These are phyloP conservation scores for Aureobasidium sp. DNA, from an alignment of 2,329 filamentous ascomycete genomes.

Conservation along the genomic window DNA sequence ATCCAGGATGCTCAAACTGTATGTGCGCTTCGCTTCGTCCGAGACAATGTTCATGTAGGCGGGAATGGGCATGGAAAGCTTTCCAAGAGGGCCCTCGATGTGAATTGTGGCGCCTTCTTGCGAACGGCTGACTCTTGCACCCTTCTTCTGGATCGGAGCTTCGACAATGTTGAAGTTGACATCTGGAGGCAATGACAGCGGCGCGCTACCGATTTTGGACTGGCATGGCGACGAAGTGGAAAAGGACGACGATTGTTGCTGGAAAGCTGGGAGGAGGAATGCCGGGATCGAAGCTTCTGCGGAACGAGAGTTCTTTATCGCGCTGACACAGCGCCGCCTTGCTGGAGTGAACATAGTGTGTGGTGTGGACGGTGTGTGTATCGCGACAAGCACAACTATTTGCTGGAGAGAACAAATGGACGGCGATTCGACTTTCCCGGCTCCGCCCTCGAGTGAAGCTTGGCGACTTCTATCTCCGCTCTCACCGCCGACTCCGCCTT, in stretches of 20 bases:
- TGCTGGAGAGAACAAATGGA: not conserved
- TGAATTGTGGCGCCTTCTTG: constrained; percentile 62
- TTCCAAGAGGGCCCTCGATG: constrained; percentile 74
- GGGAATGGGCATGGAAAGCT: constrained; percentile 71
- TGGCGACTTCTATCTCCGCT: not conserved
- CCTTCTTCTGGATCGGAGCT: constrained; percentile 49
- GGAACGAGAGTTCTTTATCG: constrained; percentile 3
- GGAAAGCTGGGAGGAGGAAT: constrained; percentile 69
- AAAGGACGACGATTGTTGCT: constrained; percentile 52
- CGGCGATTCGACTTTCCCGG: not conserved
- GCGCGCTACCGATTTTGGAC: constrained; percentile 81
- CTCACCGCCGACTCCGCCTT: not conserved
- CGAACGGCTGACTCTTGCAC: constrained; percentile 53
- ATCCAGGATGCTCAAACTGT: constrained; percentile 64
- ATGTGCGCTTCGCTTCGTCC: constrained; percentile 56
- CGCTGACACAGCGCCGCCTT: constrained; percentile 49
- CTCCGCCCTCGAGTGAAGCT: not conserved
- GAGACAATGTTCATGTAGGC: constrained; percentile 67
- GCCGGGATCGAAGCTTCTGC: constrained; percentile 49
- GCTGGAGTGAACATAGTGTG: constrained; percentile 58
- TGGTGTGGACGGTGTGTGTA: not conserved
- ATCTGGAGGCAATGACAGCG: constrained; percentile 73
- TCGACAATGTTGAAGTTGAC: constrained; percentile 67
- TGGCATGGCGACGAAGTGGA: constrained; percentile 59
- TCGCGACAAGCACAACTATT: not conserved